Evolutionary conservation across 1,139 yeast genomes (phyloP).

Genomic region (Lodderomyces parapsilosis): DNA sequence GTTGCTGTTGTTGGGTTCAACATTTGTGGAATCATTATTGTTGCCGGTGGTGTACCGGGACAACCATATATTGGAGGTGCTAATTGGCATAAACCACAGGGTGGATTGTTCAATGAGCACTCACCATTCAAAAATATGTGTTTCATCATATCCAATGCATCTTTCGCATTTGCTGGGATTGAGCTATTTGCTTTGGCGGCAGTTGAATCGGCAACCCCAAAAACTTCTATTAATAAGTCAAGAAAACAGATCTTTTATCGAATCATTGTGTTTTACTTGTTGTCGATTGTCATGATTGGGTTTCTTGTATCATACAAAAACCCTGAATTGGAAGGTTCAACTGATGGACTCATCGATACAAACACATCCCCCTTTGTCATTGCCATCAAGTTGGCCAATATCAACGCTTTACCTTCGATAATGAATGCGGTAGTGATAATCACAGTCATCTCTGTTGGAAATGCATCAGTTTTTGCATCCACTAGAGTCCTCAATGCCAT

Average conservation of each 20-base stretch:
- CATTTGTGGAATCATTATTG: slow-evolving; percentile 28
- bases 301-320: slow-evolving; percentile 30
- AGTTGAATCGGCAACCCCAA: slow-evolving; percentile 34
- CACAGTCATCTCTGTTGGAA: slow-evolving; percentile 34
- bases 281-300: slow-evolving; percentile 31
- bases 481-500: slow-evolving; percentile 35
- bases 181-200: slow-evolving; percentile 38
- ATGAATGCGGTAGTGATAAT: slow-evolving; percentile 33
- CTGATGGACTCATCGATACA: slow-evolving; percentile 17
- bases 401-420: slow-evolving; percentile 32
- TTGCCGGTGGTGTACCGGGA: slow-evolving; percentile 33
- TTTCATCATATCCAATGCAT: slow-evolving; percentile 23
- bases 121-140: slow-evolving; percentile 28
- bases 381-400: slow-evolving; percentile 33
- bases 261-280: slow-evolving; percentile 30
- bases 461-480: slow-evolving; percentile 37
- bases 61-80: slow-evolving; percentile 30
- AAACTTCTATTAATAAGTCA: slow-evolving; percentile 33
- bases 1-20: slow-evolving; percentile 33
- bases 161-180: slow-evolving; percentile 27
- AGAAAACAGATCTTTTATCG: slow-evolving; percentile 37
- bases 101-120: slow-evolving; percentile 28
- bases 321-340: slow-evolving; percentile 15
- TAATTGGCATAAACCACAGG: slow-evolving; percentile 32
- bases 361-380: slow-evolving; percentile 43